Evolutionary conservation across 2,329 filamentous ascomycete species (phyloP).

Genomic region (Exophiala dermatitidis): DNA sequence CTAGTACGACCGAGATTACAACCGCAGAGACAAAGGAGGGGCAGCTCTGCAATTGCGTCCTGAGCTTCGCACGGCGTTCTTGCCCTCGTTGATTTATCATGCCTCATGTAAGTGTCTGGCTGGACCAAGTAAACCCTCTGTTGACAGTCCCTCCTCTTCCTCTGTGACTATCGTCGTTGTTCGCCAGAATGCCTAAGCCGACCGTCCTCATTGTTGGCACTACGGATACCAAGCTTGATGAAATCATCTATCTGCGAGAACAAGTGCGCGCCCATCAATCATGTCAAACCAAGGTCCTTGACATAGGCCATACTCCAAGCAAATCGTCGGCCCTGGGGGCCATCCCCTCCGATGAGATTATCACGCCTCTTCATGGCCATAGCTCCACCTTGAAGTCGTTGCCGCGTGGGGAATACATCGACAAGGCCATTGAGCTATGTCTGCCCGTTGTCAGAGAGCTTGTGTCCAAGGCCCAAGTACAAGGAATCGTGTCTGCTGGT

Average conservation of each 20-base stretch:
- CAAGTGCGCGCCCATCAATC: conserved; percentile 35
- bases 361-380: conserved; percentile 32
- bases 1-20: too few relatives aligned
- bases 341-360: conserved; percentile 40
- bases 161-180: neutral
- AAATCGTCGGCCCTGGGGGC: conserved; percentile 21
- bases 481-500: conserved; percentile 54
- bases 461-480: conserved; percentile 36
- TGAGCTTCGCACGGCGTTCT: neutral
- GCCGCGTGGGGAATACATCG: conserved; percentile 50
- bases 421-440: conserved; percentile 47
- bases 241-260: conserved; percentile 50
- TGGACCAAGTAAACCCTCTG: neutral
- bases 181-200: conserved; percentile 27
- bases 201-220: conserved; percentile 54
- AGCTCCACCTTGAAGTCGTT: conserved; percentile 35
- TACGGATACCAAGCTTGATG: conserved; percentile 57
- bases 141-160: neutral
- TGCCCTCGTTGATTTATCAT: neutral
- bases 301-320: conserved; percentile 46
- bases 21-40: neutral
- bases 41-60: neutral
- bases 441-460: conserved; percentile 39
- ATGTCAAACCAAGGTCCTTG: conserved; percentile 44
- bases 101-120: neutral